Evolutionary conservation across 257 asterid species (phyloP).

Genomic region (Schizonepeta tenuifolia): DNA sequence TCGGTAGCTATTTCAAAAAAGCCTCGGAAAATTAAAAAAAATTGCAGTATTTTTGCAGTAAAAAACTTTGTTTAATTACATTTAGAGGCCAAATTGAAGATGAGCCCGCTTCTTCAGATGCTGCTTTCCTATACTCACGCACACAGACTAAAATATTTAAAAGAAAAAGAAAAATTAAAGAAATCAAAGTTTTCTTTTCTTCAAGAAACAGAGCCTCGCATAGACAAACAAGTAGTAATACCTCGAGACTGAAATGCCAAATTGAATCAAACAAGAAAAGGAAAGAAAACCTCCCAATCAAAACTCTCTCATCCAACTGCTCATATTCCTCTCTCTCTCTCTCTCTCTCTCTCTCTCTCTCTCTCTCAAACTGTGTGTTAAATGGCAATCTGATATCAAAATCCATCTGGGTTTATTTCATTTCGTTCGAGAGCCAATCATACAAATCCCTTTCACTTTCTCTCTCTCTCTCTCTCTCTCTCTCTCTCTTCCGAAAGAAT

Average conservation of each 20-base stretch:
- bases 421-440: neutral
- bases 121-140: slow-evolving; percentile 47
- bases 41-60: neutral
- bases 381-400: slow-evolving; percentile 23
- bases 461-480: slow-evolving; percentile 3
- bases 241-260: neutral
- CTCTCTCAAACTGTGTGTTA: neutral
- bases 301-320: slow-evolving; percentile 2
- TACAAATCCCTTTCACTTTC: neutral
- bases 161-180: neutral
- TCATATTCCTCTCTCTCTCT: slow-evolving; percentile 3
- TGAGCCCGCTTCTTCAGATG: slow-evolving; percentile 52
- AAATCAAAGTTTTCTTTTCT: slow-evolving; percentile 7
- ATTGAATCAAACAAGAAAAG: neutral
- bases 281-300: neutral
- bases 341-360: slow-evolving; percentile 12
- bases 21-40: neutral
- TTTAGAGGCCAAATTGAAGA: neutral
- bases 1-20: neutral
- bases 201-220: neutral
- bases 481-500: neutral
- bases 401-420: slow-evolving; percentile 36
- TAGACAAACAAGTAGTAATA: neutral
- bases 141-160: slow-evolving; percentile 7
- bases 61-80: neutral